Conservation (phyloP, 225 moss, liverwort and hornwort genomes). For the Lunularia cruciata region DNA sequence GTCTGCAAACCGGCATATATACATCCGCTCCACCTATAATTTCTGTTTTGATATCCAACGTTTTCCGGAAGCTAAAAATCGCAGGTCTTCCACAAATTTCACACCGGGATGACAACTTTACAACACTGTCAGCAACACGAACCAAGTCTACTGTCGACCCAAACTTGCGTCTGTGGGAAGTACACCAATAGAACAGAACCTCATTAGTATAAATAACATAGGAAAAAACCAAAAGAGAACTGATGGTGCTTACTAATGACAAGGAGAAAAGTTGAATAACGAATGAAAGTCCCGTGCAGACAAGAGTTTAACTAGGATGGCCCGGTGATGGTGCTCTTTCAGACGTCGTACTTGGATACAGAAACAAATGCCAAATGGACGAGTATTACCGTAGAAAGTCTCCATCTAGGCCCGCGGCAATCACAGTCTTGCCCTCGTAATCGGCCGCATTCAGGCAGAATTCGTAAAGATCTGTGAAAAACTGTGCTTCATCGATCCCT, state of each 20-base stretch:
- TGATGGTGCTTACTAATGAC: too few species aligned
- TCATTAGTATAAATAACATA: too few species aligned
- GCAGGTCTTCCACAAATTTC: slow-evolving; percentile 86
- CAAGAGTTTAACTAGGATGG: too few species aligned
- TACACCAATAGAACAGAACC: too few species aligned
- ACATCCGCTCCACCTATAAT: slow-evolving; percentile 88
- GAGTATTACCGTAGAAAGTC: slow-evolving; percentile 71
- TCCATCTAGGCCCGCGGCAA: slow-evolving; percentile 91
- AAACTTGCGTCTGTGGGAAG: slow-evolving; percentile 67
- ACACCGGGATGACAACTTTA: slow-evolving; percentile 83
- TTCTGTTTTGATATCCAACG: slow-evolving; percentile 62
- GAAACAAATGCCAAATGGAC: neutral
- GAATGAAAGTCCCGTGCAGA: too few species aligned
- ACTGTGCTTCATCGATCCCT: slow-evolving; percentile 97
- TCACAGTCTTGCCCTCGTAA: slow-evolving; percentile 68
- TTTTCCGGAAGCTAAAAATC: slow-evolving; percentile 81
- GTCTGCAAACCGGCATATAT: slow-evolving; percentile 95
- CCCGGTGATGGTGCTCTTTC: too few species aligned
- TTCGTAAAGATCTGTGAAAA: slow-evolving; percentile 71
- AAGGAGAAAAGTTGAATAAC: neutral
- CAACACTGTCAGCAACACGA: slow-evolving; percentile 81
- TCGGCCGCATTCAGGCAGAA: slow-evolving; percentile 86
- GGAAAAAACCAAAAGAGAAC: too few species aligned
- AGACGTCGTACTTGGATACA: too few species aligned
- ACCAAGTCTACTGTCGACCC: slow-evolving; percentile 71